Evolutionary conservation across 352 stramenopile species (phyloP), one percentile per base, ranked within the genome.

Genomic region (Globisporangium nodosum): DNA sequence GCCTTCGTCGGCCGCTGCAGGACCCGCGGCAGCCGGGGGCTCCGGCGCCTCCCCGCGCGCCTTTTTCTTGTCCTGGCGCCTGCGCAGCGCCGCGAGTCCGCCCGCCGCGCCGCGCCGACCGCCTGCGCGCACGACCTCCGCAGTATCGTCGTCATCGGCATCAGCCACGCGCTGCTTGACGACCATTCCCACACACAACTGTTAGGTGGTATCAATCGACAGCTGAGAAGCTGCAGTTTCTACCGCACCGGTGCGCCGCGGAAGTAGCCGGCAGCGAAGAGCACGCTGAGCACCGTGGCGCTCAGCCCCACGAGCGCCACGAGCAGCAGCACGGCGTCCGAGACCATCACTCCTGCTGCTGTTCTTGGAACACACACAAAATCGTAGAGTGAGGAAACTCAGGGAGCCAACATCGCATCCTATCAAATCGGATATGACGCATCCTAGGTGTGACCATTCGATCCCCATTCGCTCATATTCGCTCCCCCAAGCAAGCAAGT

Each of bases 181-280:
- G 2, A 3, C 24, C 24, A 27, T 27, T 27, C 24, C 24, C 2
- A n/a, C 21, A 15, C 57, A 13, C 6, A 18, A 12, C 21, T 11
- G 5, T 33, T 16, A 47, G 3, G 11, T 9, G 35, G 35, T 13
- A 18, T 18, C 37, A 12, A 18, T 43, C 11, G 11, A 0, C 5
- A 43, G 37, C 37, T 18, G 37, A 18, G 11, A 4, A 43, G 12
- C 37, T 4, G 37, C 21, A 46, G 3, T 9, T n/a, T 15, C 16
- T 1, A 16, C 39, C 68, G 39, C 49, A 86, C 74, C 66, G 72
- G 63, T 1, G 64, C 51, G 15, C 69, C 57, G 12, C 55, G 59
- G 65, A 88, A 89, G 66, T 85, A 85, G n/a, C 81, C 81, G 0
- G 76, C 71, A 20, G 86, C 67, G 66, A 82, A 88, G 47, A 91